Percentiles rank a stretch among this genome's conserved stretches.
These are phyloP conservation scores for Verticillium nubilum DNA, from an alignment of 2,329 filamentous ascomycete species.

Conservation along the genomic window DNA sequence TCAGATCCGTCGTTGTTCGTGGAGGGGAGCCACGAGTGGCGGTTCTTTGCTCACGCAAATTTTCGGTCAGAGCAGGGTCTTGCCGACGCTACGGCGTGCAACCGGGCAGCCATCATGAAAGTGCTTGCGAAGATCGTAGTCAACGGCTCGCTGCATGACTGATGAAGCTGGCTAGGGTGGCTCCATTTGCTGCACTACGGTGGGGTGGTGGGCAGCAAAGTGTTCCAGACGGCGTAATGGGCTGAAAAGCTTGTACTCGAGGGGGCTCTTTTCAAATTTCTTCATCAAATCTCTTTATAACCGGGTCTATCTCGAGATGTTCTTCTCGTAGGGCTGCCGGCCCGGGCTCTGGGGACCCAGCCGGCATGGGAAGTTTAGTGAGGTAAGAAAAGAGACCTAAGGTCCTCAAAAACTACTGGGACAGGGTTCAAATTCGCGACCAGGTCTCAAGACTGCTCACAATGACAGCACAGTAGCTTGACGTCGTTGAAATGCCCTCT, in stretches of 20 bases:
- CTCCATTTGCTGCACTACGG: neutral
- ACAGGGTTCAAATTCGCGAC: no score
- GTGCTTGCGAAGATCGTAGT: neutral
- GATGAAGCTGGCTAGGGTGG: neutral
- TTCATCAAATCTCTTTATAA: neutral
- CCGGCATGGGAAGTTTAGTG: no score
- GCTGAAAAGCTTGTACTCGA: neutral
- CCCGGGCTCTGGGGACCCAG: neutral
- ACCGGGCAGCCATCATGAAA: neutral
- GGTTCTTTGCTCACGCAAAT: neutral
- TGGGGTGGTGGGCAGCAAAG: neutral
- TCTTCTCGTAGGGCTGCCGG: neutral
- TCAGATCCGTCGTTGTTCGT: no score
- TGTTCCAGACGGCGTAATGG: neutral
- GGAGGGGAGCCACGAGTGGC: no score
- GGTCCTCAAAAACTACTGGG: no score
- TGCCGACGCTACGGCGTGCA: neutral
- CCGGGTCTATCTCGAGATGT: neutral
- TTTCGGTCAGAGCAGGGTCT: neutral
- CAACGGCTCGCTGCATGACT: neutral
- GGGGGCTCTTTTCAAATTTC: neutral
- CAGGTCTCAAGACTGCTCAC: no score
- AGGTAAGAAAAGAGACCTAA: no score
- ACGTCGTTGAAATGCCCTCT: no score
- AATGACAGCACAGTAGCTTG: no score